phyloP scores from a whole-genome alignment of 31 red algal genomes.

The Endocladia muricata region DNA sequence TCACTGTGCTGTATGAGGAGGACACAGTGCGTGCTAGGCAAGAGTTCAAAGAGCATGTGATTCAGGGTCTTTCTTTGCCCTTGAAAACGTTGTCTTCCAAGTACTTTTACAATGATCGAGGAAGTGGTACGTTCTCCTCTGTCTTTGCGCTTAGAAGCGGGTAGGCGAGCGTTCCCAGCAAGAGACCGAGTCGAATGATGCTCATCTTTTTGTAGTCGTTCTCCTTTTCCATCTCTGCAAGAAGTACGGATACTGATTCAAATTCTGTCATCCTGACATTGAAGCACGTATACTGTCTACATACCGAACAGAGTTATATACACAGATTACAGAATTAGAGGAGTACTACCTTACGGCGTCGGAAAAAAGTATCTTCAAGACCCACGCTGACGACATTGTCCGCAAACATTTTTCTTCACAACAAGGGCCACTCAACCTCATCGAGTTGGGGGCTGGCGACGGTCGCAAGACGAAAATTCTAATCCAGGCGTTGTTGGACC shows the following conservation, averaged over 20 bases:
- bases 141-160: too few species aligned
- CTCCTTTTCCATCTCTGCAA: too few species aligned
- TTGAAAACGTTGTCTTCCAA: slow-evolving; percentile 64
- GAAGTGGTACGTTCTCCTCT: slow-evolving; percentile 64
- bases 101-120: slow-evolving; percentile 89
- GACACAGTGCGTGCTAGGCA: slow-evolving; percentile 11
- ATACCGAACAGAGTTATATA: slow-evolving; percentile 80
- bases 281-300: too few species aligned
- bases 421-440: slow-evolving; percentile 66
- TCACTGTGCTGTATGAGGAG: slow-evolving; percentile 55
- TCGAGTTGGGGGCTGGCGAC: slow-evolving; percentile 96
- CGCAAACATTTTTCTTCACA: slow-evolving; percentile 6
- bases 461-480: slow-evolving; percentile 83
- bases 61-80: slow-evolving; percentile 35
- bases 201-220: neutral
- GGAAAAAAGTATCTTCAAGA: slow-evolving; percentile 77
- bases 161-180: neutral
- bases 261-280: too few species aligned
- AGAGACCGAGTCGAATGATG: neutral
- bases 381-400: slow-evolving; percentile 47
- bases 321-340: slow-evolving; percentile 72
- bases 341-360: slow-evolving; percentile 90
- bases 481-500: slow-evolving; percentile 32
- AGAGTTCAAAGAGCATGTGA: slow-evolving; percentile 43
- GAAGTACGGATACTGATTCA: too few species aligned